Conservation (phyloP, 345 rosid genomes). For the Arabidopsis arenosa region DNA sequence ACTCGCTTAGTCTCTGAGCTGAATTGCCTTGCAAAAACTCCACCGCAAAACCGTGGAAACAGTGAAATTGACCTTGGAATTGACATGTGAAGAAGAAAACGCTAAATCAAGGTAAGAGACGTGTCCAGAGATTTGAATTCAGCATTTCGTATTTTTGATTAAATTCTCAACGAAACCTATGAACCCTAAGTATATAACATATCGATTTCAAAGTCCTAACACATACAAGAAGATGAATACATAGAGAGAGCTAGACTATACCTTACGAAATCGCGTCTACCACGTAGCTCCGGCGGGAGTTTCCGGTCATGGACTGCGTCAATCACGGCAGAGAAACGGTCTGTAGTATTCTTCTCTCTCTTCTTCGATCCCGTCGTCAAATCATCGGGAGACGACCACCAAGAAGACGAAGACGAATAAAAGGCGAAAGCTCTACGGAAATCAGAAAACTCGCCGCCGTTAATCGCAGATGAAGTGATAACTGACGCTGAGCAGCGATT, state of each 20-base stretch:
- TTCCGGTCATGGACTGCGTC: slow-evolving; percentile 83
- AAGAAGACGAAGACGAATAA: slow-evolving; percentile 48
- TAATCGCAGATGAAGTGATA: slow-evolving; percentile 21
- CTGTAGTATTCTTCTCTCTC: slow-evolving; percentile 57
- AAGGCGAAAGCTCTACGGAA: slow-evolving; percentile 48
- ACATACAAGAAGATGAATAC: neutral
- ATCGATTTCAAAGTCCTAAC: slow-evolving; percentile 1
- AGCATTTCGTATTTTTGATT: neutral
- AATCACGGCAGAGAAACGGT: slow-evolving; percentile 69
- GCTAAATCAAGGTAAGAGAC: slow-evolving; percentile 4
- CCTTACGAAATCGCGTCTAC: slow-evolving; percentile 77
- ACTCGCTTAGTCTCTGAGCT: slow-evolving; percentile 34
- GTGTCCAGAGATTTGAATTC: neutral
- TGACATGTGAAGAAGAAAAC: slow-evolving; percentile 19
- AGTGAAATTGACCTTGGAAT: slow-evolving; percentile 22
- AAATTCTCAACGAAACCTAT: neutral
- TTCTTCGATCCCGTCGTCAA: slow-evolving; percentile 48
- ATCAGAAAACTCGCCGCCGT: slow-evolving; percentile 21
- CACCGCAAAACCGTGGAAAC: slow-evolving; percentile 26
- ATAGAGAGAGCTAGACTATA: slow-evolving; percentile 17
- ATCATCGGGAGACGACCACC: slow-evolving; percentile 42
- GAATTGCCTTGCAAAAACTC: slow-evolving; percentile 35
- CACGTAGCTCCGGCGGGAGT: slow-evolving; percentile 92
- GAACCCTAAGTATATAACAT: neutral
- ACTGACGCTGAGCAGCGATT: slow-evolving; percentile 24